Evolutionary conservation across 495 filamentous ascomycete genomes (phyloP), one percentile per base, ranked within the genome.

Genomic region (Haplographium delicatum): DNA sequence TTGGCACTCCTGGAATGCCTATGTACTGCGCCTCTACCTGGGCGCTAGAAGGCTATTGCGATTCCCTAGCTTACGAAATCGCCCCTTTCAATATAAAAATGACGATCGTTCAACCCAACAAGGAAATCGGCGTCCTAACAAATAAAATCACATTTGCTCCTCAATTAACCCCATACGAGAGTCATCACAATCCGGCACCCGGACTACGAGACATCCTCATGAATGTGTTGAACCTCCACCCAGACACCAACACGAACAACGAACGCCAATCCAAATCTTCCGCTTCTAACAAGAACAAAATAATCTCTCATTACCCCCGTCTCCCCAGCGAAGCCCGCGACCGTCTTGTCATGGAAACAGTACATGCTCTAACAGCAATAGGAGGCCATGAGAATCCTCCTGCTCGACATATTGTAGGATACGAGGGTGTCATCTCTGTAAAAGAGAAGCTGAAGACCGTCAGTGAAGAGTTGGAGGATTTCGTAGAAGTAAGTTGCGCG

Each of bases 11-110:
- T 0, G 88, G 89, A 11, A 79, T 97, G 65, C 79, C 87, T 35
- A 86, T 93, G 75, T 94, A 93, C 64, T 89, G 88, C 58, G 90
- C 93, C 37, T 83, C 88, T 20, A 89, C 88, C 33, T 96, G 94
- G 89, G 93, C 91, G 6, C 78, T 97, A 5, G 93, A 98, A 67
- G 93, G 93, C n/a, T 96, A 93, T 65, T 95, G 89, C 68, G 91
- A 96, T 78, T 93, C 88, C 40, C 74, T 98, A 9, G 91, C 91
- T 1, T 98, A 95, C 70, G 93, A 98, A 68, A 86, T 98, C 45
- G 93, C 93, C 0, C 93, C 93, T 1, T 97, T 96, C 75, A 95
- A 95, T 66, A 81, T 97, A 73, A 95, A 91, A 66, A 78, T 96
- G 59, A 95, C 89, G 30, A 91, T 98, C 59, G 81, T 98, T 35